Percentiles rank a stretch among this genome's conserved stretches.
Conservation (phyloP, 345 rosid species). For the Gossypium thurberi region DNA sequence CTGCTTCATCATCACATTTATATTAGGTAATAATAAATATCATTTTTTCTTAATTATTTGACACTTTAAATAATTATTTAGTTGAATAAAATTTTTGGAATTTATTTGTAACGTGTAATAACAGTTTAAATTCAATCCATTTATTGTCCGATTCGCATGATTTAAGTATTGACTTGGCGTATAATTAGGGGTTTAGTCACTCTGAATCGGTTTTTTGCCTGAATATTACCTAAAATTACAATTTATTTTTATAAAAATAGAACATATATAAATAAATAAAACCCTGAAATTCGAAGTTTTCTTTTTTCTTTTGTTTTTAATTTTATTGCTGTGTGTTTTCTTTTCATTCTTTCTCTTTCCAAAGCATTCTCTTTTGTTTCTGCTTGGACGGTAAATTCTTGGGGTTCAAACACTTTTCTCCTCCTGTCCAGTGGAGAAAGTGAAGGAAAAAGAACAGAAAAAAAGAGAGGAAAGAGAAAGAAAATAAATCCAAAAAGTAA, state of each 20-base stretch:
- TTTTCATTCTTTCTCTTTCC: not conserved
- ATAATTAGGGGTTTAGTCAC: not conserved
- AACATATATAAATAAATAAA: not conserved
- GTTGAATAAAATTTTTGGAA: too few relatives aligned
- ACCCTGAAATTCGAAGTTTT: not conserved
- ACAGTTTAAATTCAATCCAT: not conserved
- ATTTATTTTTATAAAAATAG: not conserved
- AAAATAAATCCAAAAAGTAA: not conserved
- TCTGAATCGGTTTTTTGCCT: not conserved
- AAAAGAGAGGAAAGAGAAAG: not conserved
- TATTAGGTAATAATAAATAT: too few relatives aligned
- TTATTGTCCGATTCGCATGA: not conserved
- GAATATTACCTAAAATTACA: not conserved
- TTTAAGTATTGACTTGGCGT: slow-evolving; percentile 1
- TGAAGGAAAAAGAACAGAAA: not conserved
- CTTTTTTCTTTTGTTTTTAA: not conserved
- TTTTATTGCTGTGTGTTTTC: not conserved
- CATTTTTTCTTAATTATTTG: too few relatives aligned
- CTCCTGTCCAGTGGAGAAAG: slow-evolving; percentile 5
- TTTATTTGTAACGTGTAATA: too few relatives aligned
- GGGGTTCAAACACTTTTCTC: not conserved
- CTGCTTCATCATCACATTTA: too few relatives aligned
- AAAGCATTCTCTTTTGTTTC: not conserved
- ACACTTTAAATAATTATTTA: too few relatives aligned
- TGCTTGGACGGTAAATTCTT: not conserved